These are phyloP conservation scores for Vachellia collinsii DNA, from an alignment of 306 rosid species.

Conservation along the genomic window DNA sequence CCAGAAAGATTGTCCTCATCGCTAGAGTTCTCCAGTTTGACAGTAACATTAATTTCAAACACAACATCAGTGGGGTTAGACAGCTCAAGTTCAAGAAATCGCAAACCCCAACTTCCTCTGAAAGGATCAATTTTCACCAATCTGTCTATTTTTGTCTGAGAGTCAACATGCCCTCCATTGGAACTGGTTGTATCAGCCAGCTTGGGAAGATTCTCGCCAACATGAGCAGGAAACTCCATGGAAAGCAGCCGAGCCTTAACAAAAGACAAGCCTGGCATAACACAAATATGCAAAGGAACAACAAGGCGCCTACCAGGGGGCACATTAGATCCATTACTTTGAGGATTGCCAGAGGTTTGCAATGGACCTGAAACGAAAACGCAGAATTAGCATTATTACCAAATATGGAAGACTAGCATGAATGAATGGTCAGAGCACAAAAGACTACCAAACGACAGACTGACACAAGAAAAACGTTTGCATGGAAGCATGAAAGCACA, in stretches of 20 bases:
- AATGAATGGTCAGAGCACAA: slow-evolving; percentile 18
- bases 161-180: slow-evolving; percentile 47
- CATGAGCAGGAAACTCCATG: slow-evolving; percentile 97
- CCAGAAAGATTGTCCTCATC: slow-evolving; percentile 47
- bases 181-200: slow-evolving; percentile 48
- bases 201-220: slow-evolving; percentile 76
- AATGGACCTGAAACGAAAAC: slow-evolving; percentile 65
- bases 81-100: slow-evolving; percentile 92
- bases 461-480: not conserved
- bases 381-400: slow-evolving; percentile 25
- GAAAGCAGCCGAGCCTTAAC: slow-evolving; percentile 94
- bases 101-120: slow-evolving; percentile 95
- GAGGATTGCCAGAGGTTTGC: slow-evolving; percentile 55
- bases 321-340: slow-evolving; percentile 50
- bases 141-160: slow-evolving; percentile 66
- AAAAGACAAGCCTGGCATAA: slow-evolving; percentile 86
- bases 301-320: slow-evolving; percentile 93
- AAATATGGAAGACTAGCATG: slow-evolving; percentile 25
- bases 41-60: slow-evolving; percentile 85
- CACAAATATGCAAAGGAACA: slow-evolving; percentile 92
- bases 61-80: slow-evolving; percentile 86
- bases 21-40: slow-evolving; percentile 69
- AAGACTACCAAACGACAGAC: slow-evolving; percentile 29
- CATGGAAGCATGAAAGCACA: not conserved
- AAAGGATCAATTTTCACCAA: slow-evolving; percentile 90